Evolutionary conservation across 805 yeast species (phyloP).

Genomic region (Hanseniaspora occidentalis): DNA sequence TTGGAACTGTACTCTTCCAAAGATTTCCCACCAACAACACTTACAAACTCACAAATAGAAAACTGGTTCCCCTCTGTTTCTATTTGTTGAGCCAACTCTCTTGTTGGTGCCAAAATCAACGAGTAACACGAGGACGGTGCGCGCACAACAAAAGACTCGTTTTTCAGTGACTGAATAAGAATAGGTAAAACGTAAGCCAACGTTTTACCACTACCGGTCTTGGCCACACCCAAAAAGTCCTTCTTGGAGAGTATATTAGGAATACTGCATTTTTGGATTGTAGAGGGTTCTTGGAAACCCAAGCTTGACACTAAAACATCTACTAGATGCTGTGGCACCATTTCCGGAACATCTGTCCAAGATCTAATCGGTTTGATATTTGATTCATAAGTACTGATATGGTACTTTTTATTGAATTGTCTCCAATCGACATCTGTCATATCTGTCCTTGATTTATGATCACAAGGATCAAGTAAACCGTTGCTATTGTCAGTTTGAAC

Average conservation of each 20-base stretch:
- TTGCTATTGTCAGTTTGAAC: neutral
- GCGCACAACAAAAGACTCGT: conserved; percentile 60
- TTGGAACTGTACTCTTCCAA: conserved; percentile 49
- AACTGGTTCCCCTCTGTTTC: conserved; percentile 33
- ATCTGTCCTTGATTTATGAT: conserved; percentile 42
- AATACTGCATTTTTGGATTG: conserved; percentile 81
- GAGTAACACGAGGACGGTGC: conserved; percentile 38
- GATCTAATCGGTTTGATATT: conserved; percentile 43
- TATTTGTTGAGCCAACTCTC: conserved; percentile 68
- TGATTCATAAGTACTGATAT: conserved; percentile 43
- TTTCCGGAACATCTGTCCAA: conserved; percentile 50
- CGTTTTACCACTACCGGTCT: conserved; percentile 95
- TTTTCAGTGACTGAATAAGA: conserved; percentile 46
- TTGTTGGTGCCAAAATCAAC: conserved; percentile 78
- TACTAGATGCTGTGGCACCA: conserved; percentile 32
- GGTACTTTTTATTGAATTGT: conserved; percentile 65
- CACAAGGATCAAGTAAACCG: conserved; percentile 52
- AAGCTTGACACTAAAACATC: conserved; percentile 26
- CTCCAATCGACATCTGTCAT: conserved; percentile 90
- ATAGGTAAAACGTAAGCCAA: conserved; percentile 80
- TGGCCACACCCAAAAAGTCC: conserved; percentile 94
- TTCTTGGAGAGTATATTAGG: conserved; percentile 52
- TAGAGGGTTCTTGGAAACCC: conserved; percentile 61
- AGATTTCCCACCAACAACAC: conserved; percentile 64
- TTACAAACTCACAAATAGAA: conserved; percentile 36